Evolutionary conservation across 495 filamentous ascomycete genomes (phyloP), one percentile per base, ranked within the genome.

Genomic region (Penicillium salamii): DNA sequence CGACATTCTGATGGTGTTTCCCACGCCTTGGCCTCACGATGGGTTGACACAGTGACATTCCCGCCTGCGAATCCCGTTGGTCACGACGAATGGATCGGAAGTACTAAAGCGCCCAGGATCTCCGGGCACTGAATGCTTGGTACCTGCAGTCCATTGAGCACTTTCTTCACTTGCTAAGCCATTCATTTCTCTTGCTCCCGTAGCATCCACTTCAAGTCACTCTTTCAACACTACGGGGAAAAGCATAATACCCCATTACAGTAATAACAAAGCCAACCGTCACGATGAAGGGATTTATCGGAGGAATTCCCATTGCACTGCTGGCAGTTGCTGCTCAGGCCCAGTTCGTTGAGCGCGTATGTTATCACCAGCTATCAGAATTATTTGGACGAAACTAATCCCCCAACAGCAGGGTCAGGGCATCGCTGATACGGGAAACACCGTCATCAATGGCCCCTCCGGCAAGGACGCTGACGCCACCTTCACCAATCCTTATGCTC

Each of bases 221-320:
- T 70, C 65, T 46, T 69, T 67, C 52, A 42, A 46, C 19, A 42
- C 46, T 14, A 42, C 33, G 17, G 41, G 46, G 42, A 17, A 26
- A n/a, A 48, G 34, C 31, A 50, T 46, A 46, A 28, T 49, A 40
- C 48, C 38, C 29, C 40, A 31, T 50, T 35, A 37, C 35, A 53
- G 52, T 58, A 60, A 50, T 44, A 51, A 42, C 31, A 24, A 19
- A 19, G 35, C n/a, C 17, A 19, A 29, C 29, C 40, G 42, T 39
- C 42, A 58, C 7, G 17, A 74, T 74, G 71, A 74, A 74, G 62
- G 68, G 68, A 37, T 60, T 74, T 42, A 55, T 69, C 26, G 61
- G 55, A 26, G 68, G 67, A 39, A 68, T 75, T 39, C 66, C 71
- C 5, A 52, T 75, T 7, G 71, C 71, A 34, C 49, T 72, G 24